Base-by-base conservation (phyloP, 306 rosid species). In the Cajanus cajan region DNA sequence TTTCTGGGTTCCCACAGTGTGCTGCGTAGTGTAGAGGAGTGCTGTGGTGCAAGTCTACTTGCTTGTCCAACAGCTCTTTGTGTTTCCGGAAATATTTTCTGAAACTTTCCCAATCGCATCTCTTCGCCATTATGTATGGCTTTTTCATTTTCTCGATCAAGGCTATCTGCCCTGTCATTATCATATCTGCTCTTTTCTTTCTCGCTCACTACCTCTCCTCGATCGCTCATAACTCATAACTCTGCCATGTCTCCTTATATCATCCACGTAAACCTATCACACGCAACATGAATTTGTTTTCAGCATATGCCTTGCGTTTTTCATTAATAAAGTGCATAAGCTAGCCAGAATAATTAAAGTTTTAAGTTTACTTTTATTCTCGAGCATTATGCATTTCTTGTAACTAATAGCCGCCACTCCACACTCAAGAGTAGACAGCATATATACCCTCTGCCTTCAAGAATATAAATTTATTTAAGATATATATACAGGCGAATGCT, bases 1-100 rank as follows among this genome's bases (percentile, higher is more conserved):
- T 74, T 11, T 10, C 15, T 8, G 78, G 44, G 12, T 8, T 69
- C 3, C 87, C 82, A 24, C 80, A 74, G 48, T 69, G 84, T 2
- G 87, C 87, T 74, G 81, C 84, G 31, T 74, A 80, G 21, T 79
- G 87, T 11, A 84, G 36, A 8, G 87, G 82, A 6, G 84, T 84
- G 74, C 39, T 61, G 19, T 22, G 39, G 8, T 68, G 77, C 48
- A 79, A 33, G 28, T 79, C 87, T 3, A 84, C 74, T 4, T 22
- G 41, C 44, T 74, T 62, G 0, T 15, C 10, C 25, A 79, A n/a
- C 0, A 66, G 28, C 5, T 71, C 51, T 21, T 3, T 31, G 24
- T 71, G 44, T 28, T 33, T 1, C 2, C 12, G 0, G 69, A 82
- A 82, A 71, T 62, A 82, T 0, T 18, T 9, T 3, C 16, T 0